Percentiles rank a stretch among this genome's conserved stretches.
Evolutionary conservation across 83 land plant genomes (phyloP).

Genomic region (Picea abies): DNA sequence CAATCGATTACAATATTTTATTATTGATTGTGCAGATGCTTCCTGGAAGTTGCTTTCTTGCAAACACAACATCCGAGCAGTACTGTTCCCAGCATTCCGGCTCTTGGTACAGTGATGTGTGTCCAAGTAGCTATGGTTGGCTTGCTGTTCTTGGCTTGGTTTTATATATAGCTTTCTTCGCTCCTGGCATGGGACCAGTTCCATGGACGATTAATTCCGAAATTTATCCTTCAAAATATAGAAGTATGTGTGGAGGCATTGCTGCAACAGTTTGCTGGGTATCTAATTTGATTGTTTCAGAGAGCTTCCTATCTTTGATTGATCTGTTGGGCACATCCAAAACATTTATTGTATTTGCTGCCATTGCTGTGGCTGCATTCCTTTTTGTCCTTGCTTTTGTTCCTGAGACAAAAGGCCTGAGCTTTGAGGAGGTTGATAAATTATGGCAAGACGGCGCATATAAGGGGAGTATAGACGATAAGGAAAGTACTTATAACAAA

Average conservation of each 20-base stretch:
- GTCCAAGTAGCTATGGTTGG: slow-evolving; percentile 67
- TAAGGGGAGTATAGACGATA: slow-evolving; percentile 9
- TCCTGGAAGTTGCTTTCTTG: slow-evolving; percentile 26
- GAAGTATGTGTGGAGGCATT: slow-evolving; percentile 92
- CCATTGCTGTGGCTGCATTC: slow-evolving; percentile 63
- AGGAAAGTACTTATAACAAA: background rate
- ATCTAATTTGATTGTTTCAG: slow-evolving; percentile 80
- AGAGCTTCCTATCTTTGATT: slow-evolving; percentile 71
- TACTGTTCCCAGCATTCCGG: slow-evolving; percentile 17
- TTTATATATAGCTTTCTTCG: slow-evolving; percentile 67
- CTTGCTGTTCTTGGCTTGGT: slow-evolving; percentile 80
- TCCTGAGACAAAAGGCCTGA: slow-evolving; percentile 91
- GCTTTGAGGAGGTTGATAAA: slow-evolving; percentile 81
- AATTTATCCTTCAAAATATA: slow-evolving; percentile 78
- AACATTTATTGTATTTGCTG: slow-evolving; percentile 72
- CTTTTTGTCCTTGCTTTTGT: slow-evolving; percentile 68
- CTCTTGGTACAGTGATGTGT: slow-evolving; percentile 33
- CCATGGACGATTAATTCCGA: slow-evolving; percentile 97
- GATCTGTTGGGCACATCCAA: slow-evolving; percentile 63
- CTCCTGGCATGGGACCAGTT: slow-evolving; percentile 98
- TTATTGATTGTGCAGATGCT: slow-evolving; percentile 17
- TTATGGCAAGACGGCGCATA: slow-evolving; percentile 74
- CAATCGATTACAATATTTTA: background rate
- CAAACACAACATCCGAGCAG: slow-evolving; percentile 19
- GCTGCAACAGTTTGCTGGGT: slow-evolving; percentile 94